Conservation (phyloP, 192 early-diverging fungal species). For the Coemansia sp. region DNA sequence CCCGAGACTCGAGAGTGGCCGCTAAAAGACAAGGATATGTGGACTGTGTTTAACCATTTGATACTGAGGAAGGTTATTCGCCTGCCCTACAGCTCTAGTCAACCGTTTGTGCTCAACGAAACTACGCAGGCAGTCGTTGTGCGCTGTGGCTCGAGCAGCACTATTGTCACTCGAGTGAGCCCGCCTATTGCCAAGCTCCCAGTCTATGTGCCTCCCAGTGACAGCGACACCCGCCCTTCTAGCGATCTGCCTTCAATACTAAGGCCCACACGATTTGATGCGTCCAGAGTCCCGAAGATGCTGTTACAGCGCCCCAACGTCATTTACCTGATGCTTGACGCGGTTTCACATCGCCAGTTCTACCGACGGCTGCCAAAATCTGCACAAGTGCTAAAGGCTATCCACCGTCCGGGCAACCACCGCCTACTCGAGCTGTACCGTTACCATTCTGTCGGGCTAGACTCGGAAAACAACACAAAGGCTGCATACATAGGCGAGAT, state of each 20-base stretch:
- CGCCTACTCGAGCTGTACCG: constrained; percentile 55
- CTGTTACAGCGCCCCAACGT: constrained; percentile 46
- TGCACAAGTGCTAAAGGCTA: constrained; percentile 13
- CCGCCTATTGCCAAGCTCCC: constrained; percentile 18
- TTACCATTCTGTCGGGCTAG: constrained; percentile 54
- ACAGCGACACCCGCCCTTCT: constrained; percentile 26
- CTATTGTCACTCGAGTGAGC: constrained; percentile 34
- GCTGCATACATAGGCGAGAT: constrained; percentile 53
- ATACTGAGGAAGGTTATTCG: constrained; percentile 32
- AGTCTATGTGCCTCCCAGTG: constrained; percentile 8
- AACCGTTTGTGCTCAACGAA: constrained; percentile 29
- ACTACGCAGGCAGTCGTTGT: constrained; percentile 53
- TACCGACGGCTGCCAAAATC: constrained; percentile 56
- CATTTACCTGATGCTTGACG: constrained; percentile 58
- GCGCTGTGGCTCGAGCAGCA: constrained; percentile 45
- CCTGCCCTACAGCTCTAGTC: constrained; percentile 12
- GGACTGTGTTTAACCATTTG: constrained; percentile 48
- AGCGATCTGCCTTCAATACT: not conserved
- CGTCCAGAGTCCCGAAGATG: not conserved
- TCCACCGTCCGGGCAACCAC: constrained; percentile 31
- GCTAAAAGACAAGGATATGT: constrained; percentile 48
- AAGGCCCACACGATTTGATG: not conserved
- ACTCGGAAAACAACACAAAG: constrained; percentile 55
- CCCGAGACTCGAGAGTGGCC: constrained; percentile 57
- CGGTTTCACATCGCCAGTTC: constrained; percentile 55